phyloP scores from a whole-genome alignment of 2,329 filamentous ascomycete species.

The Alternaria tenuissima region DNA sequence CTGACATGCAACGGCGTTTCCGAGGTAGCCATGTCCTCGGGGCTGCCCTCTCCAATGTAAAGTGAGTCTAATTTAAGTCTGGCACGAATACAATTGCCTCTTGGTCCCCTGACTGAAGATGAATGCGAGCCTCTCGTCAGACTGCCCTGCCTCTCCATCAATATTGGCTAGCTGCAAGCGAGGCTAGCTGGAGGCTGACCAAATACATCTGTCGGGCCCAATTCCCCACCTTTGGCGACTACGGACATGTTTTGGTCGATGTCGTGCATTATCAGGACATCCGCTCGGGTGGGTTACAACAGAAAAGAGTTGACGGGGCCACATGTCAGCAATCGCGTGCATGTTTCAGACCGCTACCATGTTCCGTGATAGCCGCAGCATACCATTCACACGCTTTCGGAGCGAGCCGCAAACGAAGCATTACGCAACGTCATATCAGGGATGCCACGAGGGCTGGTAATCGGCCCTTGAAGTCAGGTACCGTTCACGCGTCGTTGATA shows the following conservation, averaged over 20 bases:
- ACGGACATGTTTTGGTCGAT: slow-evolving; percentile 1
- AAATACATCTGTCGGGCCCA: neutral
- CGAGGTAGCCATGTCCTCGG: neutral
- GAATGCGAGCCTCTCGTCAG: slow-evolving; percentile 1
- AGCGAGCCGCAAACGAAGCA: slow-evolving; percentile 8
- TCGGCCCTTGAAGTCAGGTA: slow-evolving; percentile 5
- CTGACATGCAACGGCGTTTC: neutral
- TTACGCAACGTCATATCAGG: slow-evolving; percentile 2
- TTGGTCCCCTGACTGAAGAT: neutral
- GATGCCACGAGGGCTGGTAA: slow-evolving; percentile 6
- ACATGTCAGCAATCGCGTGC: slow-evolving; percentile 10
- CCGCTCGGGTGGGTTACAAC: neutral
- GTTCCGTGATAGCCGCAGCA: slow-evolving; percentile 15
- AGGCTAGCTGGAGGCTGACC: neutral
- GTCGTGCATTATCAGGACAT: slow-evolving; percentile 15
- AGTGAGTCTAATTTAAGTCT: slow-evolving; percentile 14
- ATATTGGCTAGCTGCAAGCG: neutral
- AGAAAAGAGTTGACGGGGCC: neutral
- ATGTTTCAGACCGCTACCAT: neutral
- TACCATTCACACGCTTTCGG: slow-evolving; percentile 8
- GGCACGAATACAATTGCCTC: neutral
- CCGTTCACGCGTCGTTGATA: neutral
- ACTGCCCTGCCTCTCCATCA: neutral
- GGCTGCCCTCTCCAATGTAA: neutral
- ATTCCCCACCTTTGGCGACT: neutral